Evolutionary conservation across 371 early-diverging fungal genomes (phyloP).

Genomic region (Gilbertella persicaria): DNA sequence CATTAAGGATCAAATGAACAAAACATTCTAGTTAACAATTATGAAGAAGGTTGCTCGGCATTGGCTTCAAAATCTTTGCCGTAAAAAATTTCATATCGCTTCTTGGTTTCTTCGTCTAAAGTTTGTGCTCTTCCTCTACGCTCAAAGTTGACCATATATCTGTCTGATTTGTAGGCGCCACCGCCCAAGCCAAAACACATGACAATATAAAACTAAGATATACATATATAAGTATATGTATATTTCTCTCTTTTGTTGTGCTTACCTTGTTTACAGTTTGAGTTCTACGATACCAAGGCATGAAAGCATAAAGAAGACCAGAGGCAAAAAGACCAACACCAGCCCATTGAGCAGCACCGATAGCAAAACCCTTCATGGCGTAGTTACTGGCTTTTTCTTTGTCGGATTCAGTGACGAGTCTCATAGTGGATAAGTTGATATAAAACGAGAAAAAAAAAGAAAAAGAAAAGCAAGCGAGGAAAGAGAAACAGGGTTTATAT

Average conservation of each 20-base stretch:
- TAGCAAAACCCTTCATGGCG: conserved; percentile 56
- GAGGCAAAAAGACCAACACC: conserved; percentile 52
- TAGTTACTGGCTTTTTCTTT: conserved; percentile 47
- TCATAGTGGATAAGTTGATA: conserved; percentile 28
- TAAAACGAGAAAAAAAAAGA: conserved; percentile 4
- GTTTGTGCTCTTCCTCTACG: conserved; percentile 52
- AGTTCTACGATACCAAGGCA: conserved; percentile 50
- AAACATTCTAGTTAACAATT: background rate
- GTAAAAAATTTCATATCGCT: conserved; percentile 46
- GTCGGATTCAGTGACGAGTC: conserved; percentile 44
- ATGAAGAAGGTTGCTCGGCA: background rate
- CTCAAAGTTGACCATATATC: conserved; percentile 56
- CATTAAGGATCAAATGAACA: background rate
- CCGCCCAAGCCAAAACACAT: conserved; percentile 57
- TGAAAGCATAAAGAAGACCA: conserved; percentile 40
- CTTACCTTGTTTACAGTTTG: conserved; percentile 55
- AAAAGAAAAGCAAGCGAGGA: background rate
- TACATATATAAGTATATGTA: background rate
- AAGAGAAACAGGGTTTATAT: background rate
- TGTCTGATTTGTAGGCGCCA: conserved; percentile 53
- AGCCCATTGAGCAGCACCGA: conserved; percentile 53
- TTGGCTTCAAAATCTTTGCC: conserved; percentile 25
- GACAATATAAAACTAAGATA: conserved; percentile 50
- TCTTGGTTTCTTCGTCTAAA: conserved; percentile 44
- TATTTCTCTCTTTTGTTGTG: background rate